Base-by-base conservation (phyloP, 2,329 filamentous ascomycete genomes). In the Ophiostoma sp. region DNA sequence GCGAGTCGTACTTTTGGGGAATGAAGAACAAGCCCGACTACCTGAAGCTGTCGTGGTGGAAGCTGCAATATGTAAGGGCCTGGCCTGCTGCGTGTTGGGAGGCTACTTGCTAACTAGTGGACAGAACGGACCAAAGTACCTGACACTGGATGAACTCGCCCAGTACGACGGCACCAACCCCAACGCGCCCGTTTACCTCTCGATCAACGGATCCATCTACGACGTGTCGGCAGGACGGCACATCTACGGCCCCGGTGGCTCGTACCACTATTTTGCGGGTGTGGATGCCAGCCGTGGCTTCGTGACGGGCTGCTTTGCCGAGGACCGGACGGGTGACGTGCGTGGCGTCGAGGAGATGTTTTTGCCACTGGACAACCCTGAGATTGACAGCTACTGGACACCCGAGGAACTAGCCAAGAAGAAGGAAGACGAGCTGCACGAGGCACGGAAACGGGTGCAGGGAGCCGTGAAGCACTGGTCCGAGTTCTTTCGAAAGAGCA, bases 301-400 rank as follows among this genome's bases (percentile, higher is more conserved):
- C 78, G 88, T 99, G 9, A 98, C 95, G 2, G 92, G 92, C 18
- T 99, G 95, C 78, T 99, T 99, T 80, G 81, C 86, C 52, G 89
- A 92, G 72, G 95, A 99, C 81, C 82, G 88, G 44, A 95, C 89
- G 1, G 84, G 90, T 3, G 95, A 99, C 79, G 80, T 97, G 77
- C 86, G 91, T 70, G 95, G 95, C 63, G 89, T 92, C 4, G 95
- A 98, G 80, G 85, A 88, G 71, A 95, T 96, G 85, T 98, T 87
- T 79, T 76, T 94, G 8, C 87, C 87, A 1, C 73, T 86, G 45
- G 86, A 89, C 76, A 83, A 89, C 74, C 81, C 83, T 0, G 81
- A 82, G 68, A 83, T 90, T 40, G 90, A 93, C 76, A 74, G 47
- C 40, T 78, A 84, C 74, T 88, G 82, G 79, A 80, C 78, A 47